Percentiles rank a stretch among this genome's conserved stretches.
Conservation (phyloP, 208 protist genomes). For the Crithidia thermophila region DNA sequence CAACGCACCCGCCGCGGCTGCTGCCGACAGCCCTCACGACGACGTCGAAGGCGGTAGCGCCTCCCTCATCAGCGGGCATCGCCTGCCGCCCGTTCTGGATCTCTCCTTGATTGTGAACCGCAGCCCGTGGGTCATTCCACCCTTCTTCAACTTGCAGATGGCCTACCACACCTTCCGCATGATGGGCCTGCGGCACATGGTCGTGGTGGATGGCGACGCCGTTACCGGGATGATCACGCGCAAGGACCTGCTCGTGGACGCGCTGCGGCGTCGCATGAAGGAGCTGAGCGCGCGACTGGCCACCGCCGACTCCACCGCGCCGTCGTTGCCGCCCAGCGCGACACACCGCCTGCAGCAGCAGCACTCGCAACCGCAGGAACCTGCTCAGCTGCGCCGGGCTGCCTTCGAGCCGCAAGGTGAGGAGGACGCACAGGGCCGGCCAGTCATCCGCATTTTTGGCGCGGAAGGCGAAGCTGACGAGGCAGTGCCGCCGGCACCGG, state of each 20-base stretch:
- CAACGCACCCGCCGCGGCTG: too few species aligned
- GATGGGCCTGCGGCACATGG: conserved; percentile 94
- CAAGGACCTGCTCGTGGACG: conserved; percentile 86
- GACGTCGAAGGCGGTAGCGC: conserved; percentile 9
- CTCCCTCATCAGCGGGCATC: conserved; percentile 22
- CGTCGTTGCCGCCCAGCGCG: conserved; percentile 27
- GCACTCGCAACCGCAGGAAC: not conserved
- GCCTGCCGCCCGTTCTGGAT: conserved; percentile 66
- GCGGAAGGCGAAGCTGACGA: not conserved
- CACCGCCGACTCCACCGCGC: conserved; percentile 13
- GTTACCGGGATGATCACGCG: conserved; percentile 94
- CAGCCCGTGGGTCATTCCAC: conserved; percentile 87
- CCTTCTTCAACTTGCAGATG: conserved; percentile 88
- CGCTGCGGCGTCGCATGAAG: conserved; percentile 52
- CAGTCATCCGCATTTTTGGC: not conserved
- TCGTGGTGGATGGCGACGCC: conserved; percentile 84
- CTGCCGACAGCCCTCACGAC: too few species aligned
- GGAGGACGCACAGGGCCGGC: too few species aligned
- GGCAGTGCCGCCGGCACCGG: not conserved
- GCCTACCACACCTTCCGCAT: conserved; percentile 90
- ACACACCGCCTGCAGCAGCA: conserved; percentile 8
- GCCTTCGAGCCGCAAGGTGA: too few species aligned
- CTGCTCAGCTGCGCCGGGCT: not conserved
- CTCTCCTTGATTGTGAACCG: conserved; percentile 89
- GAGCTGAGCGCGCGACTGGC: conserved; percentile 47